These are phyloP conservation scores for Anastatica hierochuntica DNA, from an alignment of 345 rosid genomes.

Conservation along the genomic window DNA sequence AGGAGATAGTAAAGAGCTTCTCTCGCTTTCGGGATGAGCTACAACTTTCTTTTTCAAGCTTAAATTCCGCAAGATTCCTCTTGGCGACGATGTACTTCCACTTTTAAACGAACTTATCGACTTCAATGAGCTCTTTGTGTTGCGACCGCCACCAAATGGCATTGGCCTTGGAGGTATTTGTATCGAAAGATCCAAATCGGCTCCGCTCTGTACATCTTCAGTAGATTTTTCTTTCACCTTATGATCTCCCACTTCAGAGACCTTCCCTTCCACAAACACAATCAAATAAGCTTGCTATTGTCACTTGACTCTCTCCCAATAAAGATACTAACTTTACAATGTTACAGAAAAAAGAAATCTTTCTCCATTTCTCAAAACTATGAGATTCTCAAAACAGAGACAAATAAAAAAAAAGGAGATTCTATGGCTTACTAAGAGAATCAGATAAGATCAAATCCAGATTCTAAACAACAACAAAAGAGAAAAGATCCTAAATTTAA, in stretches of 20 bases:
- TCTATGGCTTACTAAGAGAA: slow-evolving; percentile 9
- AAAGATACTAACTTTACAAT: too few species aligned
- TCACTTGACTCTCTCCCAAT: too few species aligned
- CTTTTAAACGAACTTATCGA: slow-evolving; percentile 45
- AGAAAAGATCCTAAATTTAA: background rate
- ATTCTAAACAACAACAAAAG: slow-evolving; percentile 5
- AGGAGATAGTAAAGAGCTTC: slow-evolving; percentile 53
- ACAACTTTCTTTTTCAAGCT: slow-evolving; percentile 61
- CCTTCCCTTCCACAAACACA: background rate
- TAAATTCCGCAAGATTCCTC: slow-evolving; percentile 54
- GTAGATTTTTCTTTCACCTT: slow-evolving; percentile 28
- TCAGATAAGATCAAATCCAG: slow-evolving; percentile 13
- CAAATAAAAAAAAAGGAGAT: slow-evolving; percentile 17
- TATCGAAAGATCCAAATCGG: slow-evolving; percentile 62
- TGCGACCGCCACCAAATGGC: too few species aligned
- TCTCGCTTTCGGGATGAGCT: slow-evolving; percentile 42
- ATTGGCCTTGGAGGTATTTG: slow-evolving; percentile 57
- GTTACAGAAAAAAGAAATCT: too few species aligned
- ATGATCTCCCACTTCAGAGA: slow-evolving; percentile 27
- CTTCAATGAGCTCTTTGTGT: slow-evolving; percentile 45
- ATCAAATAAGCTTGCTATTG: too few species aligned
- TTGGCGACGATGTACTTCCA: slow-evolving; percentile 37
- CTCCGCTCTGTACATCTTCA: slow-evolving; percentile 34
- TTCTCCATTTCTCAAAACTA: too few species aligned
- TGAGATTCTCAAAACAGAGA: too few species aligned